Evolutionary conservation across 1,284 basidiomycete genomes (phyloP), one percentile per base, ranked within the genome.

Genomic region (Papiliotrema terrestris): DNA sequence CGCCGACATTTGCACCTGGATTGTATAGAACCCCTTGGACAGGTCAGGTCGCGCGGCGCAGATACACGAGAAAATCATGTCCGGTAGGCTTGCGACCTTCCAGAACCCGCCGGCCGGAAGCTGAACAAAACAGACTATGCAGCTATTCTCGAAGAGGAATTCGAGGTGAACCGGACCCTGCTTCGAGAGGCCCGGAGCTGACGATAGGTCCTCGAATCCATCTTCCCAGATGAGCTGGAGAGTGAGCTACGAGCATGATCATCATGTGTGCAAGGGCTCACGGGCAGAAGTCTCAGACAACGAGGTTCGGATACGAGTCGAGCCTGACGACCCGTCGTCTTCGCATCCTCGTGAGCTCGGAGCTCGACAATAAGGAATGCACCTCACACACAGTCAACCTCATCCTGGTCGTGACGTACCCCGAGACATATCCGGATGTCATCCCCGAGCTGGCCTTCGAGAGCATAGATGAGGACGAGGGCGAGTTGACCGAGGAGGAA

Each of bases 161-260:
- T 93, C 65, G 92, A 96, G 84, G 92, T 93, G 66, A 55, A 11
- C 29, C 29, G 6, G 65, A 55, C 45, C 51, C 63, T 65, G 51
- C 64, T 35, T 36, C 42, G 53, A 36, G 47, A 48, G 22, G 58
- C 56, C 44, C 54, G 14, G 48, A 54, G 32, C 15, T 52, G 56
- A 51, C 42, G 55, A 23, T 51, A 95, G 88, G 92, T 96, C 25
- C 84, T 98, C 63, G 92, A 95, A 79, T 88, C 91, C 22, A 98
- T 98, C 74, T 98, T 95, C 76, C 88, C 93, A 9, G 87, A 91
- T 66, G 94, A 98, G 77, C 81, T 97, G 58, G 85, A 88, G 72
- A 88, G 93, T 95, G 79, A 70, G 91, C 88, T 55, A 58, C 47
- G 56, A 20, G 43, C 61, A 58, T 47, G 45, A 52, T 49, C 55